phyloP scores from a whole-genome alignment of 768 basidiomycete species.

The Podaxis sp. region DNA sequence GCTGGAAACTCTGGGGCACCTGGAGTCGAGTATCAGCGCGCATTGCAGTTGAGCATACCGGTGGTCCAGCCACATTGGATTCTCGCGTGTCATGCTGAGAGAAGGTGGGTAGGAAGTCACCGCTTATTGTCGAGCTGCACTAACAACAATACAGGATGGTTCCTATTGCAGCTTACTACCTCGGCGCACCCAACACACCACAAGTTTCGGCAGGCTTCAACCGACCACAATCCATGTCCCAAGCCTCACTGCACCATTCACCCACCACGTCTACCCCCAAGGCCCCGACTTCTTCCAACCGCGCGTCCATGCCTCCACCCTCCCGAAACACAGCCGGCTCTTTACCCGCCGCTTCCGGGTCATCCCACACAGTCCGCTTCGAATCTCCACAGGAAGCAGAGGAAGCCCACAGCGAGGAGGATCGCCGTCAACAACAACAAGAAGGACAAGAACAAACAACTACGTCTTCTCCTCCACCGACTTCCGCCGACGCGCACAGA shows the following conservation, averaged over 20 bases:
- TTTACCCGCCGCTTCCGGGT: conserved; percentile 18
- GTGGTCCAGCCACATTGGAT: conserved; percentile 96
- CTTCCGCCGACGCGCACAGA: conserved; percentile 20
- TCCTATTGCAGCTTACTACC: conserved; percentile 77
- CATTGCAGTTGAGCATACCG: conserved; percentile 88
- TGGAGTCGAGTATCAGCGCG: conserved; percentile 91
- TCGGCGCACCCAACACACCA: conserved; percentile 56
- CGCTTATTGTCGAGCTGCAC: background rate
- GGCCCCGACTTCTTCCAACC: conserved; percentile 35
- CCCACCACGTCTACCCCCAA: conserved; percentile 28
- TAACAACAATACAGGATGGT: conserved; percentile 60
- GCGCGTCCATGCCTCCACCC: conserved; percentile 66
- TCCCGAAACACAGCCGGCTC: conserved; percentile 35
- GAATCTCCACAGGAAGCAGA: conserved; percentile 50
- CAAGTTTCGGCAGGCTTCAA: conserved; percentile 31
- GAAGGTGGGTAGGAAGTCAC: conserved; percentile 50
- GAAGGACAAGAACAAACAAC: conserved; percentile 29
- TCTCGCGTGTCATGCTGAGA: conserved; percentile 80
- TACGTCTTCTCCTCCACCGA: conserved; percentile 13
- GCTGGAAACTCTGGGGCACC: conserved; percentile 56
- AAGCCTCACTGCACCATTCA: conserved; percentile 48
- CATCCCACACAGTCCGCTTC: conserved; percentile 26
- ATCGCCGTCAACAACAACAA: conserved; percentile 15
- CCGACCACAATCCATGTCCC: conserved; percentile 76
- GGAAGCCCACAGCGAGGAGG: conserved; percentile 29